Conservation (phyloP, 768 basidiomycete species). For the Omphalotus guepiniiformis region DNA sequence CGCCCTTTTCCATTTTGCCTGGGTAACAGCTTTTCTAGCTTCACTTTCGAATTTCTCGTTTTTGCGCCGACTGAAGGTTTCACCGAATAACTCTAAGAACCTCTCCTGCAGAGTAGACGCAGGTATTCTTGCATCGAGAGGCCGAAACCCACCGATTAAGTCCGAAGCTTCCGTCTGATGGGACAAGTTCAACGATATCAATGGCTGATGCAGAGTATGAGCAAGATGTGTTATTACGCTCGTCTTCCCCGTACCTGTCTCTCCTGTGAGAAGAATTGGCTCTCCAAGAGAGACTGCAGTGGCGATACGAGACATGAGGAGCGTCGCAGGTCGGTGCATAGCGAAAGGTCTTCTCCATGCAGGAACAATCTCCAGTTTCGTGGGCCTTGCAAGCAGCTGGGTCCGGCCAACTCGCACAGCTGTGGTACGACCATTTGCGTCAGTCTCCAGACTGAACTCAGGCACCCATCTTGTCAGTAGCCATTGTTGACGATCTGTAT, state of each 20-base stretch:
- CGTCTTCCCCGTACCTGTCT: conserved; percentile 99
- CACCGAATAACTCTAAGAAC: conserved; percentile 78
- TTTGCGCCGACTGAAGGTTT: conserved; percentile 85
- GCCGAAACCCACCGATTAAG: conserved; percentile 92
- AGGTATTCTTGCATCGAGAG: conserved; percentile 83
- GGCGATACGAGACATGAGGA: conserved; percentile 76
- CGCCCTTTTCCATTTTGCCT: conserved; percentile 81
- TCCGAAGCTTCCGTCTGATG: conserved; percentile 97
- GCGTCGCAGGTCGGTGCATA: conserved; percentile 79
- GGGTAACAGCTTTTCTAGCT: conserved; percentile 74
- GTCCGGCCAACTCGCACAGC: conserved; percentile 62
- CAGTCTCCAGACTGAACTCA: conserved; percentile 62
- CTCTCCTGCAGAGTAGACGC: conserved; percentile 64
- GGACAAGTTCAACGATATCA: conserved; percentile 90
- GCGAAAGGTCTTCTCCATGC: conserved; percentile 65
- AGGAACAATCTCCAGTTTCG: conserved; percentile 30
- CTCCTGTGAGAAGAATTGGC: conserved; percentile 89
- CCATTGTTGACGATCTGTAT: conserved; percentile 68
- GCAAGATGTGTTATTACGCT: conserved; percentile 87
- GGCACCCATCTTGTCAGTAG: conserved; percentile 63
- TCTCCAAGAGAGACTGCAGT: conserved; percentile 69
- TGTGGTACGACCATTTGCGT: conserved; percentile 55
- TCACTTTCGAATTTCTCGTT: conserved; percentile 84
- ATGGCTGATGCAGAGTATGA: conserved; percentile 63
- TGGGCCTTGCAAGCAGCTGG: conserved; percentile 45